Conservation (phyloP, 1,139 yeast species). For the Kodamaea ohmeri region DNA sequence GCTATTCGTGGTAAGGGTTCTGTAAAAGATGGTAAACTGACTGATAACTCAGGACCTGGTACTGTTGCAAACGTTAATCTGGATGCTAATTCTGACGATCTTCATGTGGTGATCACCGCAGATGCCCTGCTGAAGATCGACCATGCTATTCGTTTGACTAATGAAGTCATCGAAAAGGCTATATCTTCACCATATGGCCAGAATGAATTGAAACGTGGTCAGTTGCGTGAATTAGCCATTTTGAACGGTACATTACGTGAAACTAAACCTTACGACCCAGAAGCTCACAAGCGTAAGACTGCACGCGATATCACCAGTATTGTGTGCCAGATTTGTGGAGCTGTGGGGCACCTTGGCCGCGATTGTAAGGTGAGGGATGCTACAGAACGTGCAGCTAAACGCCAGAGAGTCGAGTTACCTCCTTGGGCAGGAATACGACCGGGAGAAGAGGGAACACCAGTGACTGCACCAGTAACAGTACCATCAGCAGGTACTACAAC, state of each 20-base stretch:
- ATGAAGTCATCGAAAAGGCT: constrained; percentile 76
- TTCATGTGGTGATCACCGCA: constrained; percentile 86
- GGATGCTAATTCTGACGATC: constrained; percentile 54
- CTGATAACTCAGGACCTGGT: constrained; percentile 20
- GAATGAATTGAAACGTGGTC: constrained; percentile 87
- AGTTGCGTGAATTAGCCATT: constrained; percentile 86
- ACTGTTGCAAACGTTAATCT: constrained; percentile 25
- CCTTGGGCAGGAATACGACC: constrained; percentile 16
- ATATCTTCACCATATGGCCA: constrained; percentile 90
- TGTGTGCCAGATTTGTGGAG: constrained; percentile 77
- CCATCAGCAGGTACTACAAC: not conserved
- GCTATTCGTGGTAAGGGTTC: constrained; percentile 94
- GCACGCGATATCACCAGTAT: constrained; percentile 52
- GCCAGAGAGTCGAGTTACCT: constrained; percentile 12
- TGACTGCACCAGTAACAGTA: not conserved
- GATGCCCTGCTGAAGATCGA: constrained; percentile 77
- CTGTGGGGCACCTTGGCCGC: constrained; percentile 80
- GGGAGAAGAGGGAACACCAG: constrained; percentile 3
- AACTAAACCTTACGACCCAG: constrained; percentile 69
- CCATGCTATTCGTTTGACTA: constrained; percentile 71
- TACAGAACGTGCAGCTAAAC: constrained; percentile 1
- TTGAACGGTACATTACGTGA: constrained; percentile 92
- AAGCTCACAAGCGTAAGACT: constrained; percentile 46
- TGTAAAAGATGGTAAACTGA: constrained; percentile 81
- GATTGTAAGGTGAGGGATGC: constrained; percentile 59